Evolutionary conservation across 2,329 filamentous ascomycete species (phyloP), one percentile per base, ranked within the genome.

Genomic region (Neonectria sp.): DNA sequence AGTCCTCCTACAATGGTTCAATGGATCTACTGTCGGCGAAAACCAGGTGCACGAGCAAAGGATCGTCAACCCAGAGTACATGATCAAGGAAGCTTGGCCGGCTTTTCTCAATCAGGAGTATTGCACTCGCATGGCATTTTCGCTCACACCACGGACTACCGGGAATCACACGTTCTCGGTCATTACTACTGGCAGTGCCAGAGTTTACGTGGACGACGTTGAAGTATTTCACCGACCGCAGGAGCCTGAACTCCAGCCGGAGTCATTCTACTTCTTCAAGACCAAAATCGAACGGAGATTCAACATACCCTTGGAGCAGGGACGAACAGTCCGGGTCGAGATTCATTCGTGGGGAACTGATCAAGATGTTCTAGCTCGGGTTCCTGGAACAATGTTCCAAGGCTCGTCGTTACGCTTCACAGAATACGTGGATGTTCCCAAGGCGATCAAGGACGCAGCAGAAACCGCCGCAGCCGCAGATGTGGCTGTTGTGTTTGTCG

Each of bases 81-180:
- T 67, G 55, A 67, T 69, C 43, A 69, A 67, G 13, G 67, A 67
- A 29, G 33, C 55, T 11, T 67, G 67, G 67, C 63, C 63, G 2
- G 63, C 52, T 11, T 60, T 60, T 1, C 51, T 67, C 2, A 43
- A 43, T 12, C 45, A 60, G 29, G 40, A 31, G 3, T 67, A 69
- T 29, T 67, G 67, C 24, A 69, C 67, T 2, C 37, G 60, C 7
- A 67, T 67, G 27, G 48, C 45, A 6, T 69, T 67, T 21, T 46
- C 56, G 21, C n/a, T 69, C 6, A n/a, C 48, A 4, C 37, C 59
- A 1, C 40, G 27, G 5, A 52, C 63, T 4, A 57, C 45, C 2
- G 67, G 67, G 11, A 21, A 60, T n/a, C 53, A 57, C n/a, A 60
- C 60, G 4, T 56, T 69, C n/a, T 67, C 63, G 1, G 55, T 69